phyloP scores from a whole-genome alignment of 768 basidiomycete genomes.

The Lentinula detonsa region DNA sequence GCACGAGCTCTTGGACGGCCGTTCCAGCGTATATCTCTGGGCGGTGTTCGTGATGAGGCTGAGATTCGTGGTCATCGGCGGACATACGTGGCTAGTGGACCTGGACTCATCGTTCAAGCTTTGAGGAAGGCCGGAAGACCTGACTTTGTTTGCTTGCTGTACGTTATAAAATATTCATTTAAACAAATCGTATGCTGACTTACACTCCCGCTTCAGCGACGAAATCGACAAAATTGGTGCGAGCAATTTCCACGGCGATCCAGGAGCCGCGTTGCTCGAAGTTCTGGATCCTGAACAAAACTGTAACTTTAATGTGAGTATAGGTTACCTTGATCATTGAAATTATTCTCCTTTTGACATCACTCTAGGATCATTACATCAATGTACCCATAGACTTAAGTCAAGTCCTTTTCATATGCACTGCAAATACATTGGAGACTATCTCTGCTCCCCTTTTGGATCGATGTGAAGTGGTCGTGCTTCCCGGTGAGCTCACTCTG shows the following conservation, averaged over 20 bases:
- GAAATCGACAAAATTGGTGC: slow-evolving; percentile 91
- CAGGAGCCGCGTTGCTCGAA: slow-evolving; percentile 84
- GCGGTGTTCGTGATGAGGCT: slow-evolving; percentile 91
- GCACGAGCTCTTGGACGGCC: slow-evolving; percentile 78
- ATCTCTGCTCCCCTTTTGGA: slow-evolving; percentile 86
- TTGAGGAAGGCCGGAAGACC: slow-evolving; percentile 75
- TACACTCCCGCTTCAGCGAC: slow-evolving; percentile 39
- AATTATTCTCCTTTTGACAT: background rate
- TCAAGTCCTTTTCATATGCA: slow-evolving; percentile 89
- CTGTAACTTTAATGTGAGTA: slow-evolving; percentile 64
- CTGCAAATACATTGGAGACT: slow-evolving; percentile 85
- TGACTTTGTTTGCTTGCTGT: slow-evolving; percentile 77
- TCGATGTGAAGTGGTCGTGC: slow-evolving; percentile 81
- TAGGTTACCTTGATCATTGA: background rate
- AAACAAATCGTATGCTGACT: background rate
- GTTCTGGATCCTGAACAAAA: slow-evolving; percentile 95
- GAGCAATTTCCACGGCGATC: slow-evolving; percentile 88
- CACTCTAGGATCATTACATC: slow-evolving; percentile 78
- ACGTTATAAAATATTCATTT: slow-evolving; percentile 20
- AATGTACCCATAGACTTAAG: slow-evolving; percentile 85
- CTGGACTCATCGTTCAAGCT: slow-evolving; percentile 81
- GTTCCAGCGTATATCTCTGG: slow-evolving; percentile 89
- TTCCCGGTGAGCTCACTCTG: slow-evolving; percentile 47
- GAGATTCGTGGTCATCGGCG: slow-evolving; percentile 73
- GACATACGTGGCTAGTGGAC: slow-evolving; percentile 90